Evolutionary conservation across 768 basidiomycete species (phyloP).

Genomic region (Lactarius sanguifluus): DNA sequence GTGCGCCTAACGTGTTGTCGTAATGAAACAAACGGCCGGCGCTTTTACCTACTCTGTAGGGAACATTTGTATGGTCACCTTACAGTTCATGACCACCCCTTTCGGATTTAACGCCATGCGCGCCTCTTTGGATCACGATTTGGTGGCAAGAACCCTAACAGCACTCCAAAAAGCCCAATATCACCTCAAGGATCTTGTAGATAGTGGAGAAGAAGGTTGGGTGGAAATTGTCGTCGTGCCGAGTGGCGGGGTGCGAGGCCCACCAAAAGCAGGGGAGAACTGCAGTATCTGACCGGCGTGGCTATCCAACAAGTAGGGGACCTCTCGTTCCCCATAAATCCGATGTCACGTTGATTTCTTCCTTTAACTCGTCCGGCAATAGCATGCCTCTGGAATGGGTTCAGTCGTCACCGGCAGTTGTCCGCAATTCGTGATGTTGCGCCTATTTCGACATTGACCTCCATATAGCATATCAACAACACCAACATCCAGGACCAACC

Average conservation of each 20-base stretch:
- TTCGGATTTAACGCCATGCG: conserved; percentile 26
- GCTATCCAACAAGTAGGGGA: conserved; percentile 26
- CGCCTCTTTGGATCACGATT: conserved; percentile 19
- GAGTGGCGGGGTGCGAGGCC: conserved; percentile 22
- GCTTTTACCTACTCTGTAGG: conserved; percentile 26
- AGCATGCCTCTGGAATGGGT: conserved; percentile 26
- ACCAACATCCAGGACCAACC: conserved; percentile 19
- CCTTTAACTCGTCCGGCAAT: background rate
- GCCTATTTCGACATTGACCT: background rate
- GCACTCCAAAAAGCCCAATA: conserved; percentile 25
- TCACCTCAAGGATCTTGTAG: conserved; percentile 24
- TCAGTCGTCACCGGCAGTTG: conserved; percentile 17
- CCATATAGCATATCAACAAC: conserved; percentile 25
- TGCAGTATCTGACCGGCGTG: conserved; percentile 27
- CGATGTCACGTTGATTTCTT: background rate
- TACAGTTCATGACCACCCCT: conserved; percentile 25
- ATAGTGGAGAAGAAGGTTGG: conserved; percentile 27
- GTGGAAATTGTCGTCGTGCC: conserved; percentile 27
- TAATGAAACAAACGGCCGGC: conserved; percentile 18
- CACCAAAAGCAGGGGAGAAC: conserved; percentile 17
- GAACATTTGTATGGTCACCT: conserved; percentile 20
- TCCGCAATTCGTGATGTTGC: background rate
- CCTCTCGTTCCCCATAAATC: background rate
- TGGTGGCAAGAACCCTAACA: conserved; percentile 16
- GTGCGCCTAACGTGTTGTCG: conserved; percentile 3